Conservation (phyloP, 768 basidiomycete species). For the Mycena kentingensis region DNA sequence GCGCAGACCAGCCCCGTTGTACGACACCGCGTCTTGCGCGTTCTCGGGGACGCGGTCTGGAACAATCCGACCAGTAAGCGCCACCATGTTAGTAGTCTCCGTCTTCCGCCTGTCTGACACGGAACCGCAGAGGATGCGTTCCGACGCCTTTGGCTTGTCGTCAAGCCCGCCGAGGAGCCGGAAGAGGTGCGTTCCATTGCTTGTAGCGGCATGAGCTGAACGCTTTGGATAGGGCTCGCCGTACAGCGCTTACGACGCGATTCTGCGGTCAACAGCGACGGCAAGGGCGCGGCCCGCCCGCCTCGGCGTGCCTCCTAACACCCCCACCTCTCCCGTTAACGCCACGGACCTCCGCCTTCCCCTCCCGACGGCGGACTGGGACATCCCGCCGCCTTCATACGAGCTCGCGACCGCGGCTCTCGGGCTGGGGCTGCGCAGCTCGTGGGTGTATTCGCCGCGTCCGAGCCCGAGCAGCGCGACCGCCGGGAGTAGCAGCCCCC, state of each 20-base stretch:
- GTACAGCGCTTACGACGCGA: constrained; percentile 16
- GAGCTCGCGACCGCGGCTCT: constrained; percentile 7
- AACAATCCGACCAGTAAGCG: constrained; percentile 12
- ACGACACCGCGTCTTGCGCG: constrained; percentile 17
- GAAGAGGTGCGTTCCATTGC: not conserved
- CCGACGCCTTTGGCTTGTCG: constrained; percentile 7
- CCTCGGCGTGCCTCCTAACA: not conserved
- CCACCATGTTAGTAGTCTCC: not conserved
- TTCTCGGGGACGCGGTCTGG: constrained; percentile 18
- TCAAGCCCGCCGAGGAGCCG: constrained; percentile 9
- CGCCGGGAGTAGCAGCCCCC: not conserved
- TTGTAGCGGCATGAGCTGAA: not conserved
- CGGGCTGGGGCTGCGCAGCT: not conserved
- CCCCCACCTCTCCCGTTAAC: not conserved
- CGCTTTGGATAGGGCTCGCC: constrained; percentile 11
- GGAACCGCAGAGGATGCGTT: constrained; percentile 2
- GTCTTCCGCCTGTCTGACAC: not conserved
- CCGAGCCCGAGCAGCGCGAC: not conserved
- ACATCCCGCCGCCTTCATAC: constrained; percentile 18
- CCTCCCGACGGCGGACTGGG: constrained; percentile 3
- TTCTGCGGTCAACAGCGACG: not conserved
- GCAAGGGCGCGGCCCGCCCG: not conserved
- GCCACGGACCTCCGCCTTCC: constrained; percentile 10
- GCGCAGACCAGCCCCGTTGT: constrained; percentile 8
- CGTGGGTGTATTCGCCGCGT: not conserved